Conservation (phyloP, 495 filamentous ascomycete species). For the Lichina pygmaea region DNA sequence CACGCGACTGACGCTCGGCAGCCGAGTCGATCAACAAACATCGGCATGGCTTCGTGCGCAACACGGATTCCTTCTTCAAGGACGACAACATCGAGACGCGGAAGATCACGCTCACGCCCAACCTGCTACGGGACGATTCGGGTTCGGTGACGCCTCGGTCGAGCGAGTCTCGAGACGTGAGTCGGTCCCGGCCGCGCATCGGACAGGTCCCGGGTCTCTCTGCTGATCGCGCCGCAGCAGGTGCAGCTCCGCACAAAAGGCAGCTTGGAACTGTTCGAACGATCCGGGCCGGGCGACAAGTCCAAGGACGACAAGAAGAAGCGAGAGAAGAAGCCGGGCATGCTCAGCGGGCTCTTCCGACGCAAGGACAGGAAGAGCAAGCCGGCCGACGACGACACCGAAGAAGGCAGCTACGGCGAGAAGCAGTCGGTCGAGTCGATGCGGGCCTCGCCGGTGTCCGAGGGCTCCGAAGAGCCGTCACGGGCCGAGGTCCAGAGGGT, state of each 20-base stretch:
- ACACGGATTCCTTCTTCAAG: constrained; percentile 90
- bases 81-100: constrained; percentile 84
- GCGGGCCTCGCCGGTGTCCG: constrained; percentile 16
- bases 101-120: constrained; percentile 92
- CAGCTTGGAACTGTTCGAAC: constrained; percentile 25
- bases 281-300: constrained; percentile 24
- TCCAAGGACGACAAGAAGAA: constrained; percentile 57
- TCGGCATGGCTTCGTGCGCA: constrained; percentile 60
- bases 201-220: too few relatives aligned
- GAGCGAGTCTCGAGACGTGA: constrained; percentile 36
- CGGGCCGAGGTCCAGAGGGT: constrained; percentile 7
- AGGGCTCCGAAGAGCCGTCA: background rate
- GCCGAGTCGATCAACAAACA: constrained; percentile 38
- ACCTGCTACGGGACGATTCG: constrained; percentile 68
- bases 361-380: constrained; percentile 72
- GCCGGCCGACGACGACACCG: constrained; percentile 32
- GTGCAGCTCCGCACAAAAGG: constrained; percentile 15
- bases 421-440: constrained; percentile 30
- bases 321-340: constrained; percentile 76
- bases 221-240: too few relatives aligned
- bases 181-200: background rate
- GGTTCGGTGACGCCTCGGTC: constrained; percentile 25
- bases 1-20: constrained; percentile 5
- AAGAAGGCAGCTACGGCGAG: constrained; percentile 24
- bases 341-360: constrained; percentile 87